These are phyloP conservation scores for Nannizziopsis arthrosporioides DNA, from an alignment of 2,329 filamentous ascomycete species.

Conservation along the genomic window DNA sequence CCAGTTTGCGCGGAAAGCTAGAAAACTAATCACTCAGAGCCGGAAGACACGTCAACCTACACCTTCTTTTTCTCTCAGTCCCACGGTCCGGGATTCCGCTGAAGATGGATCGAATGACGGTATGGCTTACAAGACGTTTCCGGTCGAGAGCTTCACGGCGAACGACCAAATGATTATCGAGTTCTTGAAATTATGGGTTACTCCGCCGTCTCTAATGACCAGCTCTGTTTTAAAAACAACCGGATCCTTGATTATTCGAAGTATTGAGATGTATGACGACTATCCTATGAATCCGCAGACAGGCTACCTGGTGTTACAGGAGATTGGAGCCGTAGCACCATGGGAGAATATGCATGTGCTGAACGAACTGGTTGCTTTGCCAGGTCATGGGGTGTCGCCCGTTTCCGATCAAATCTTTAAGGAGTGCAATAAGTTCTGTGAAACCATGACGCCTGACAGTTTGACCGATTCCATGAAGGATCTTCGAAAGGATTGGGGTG, in stretches of 20 bases:
- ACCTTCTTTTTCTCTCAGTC: constrained; percentile 32
- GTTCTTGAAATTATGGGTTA: constrained; percentile 44
- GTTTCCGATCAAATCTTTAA: constrained; percentile 23
- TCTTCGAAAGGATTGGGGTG: constrained; percentile 46
- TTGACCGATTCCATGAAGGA: constrained; percentile 46
- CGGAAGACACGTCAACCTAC: constrained; percentile 34
- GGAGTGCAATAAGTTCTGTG: constrained; percentile 22
- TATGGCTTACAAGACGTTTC: constrained; percentile 23
- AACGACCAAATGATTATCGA: constrained; percentile 44
- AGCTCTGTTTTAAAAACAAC: constrained; percentile 37
- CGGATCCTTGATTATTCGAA: constrained; percentile 45
- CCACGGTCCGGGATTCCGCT: constrained; percentile 22
- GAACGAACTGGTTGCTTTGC: constrained; percentile 43
- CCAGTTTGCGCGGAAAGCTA: constrained; percentile 36
- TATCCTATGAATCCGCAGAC: constrained; percentile 29
- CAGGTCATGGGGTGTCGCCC: constrained; percentile 30
- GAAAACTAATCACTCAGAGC: constrained; percentile 32
- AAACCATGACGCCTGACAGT: constrained; percentile 17
- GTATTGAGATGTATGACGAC: constrained; percentile 44
- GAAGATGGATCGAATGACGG: constrained; percentile 17
- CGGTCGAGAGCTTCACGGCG: constrained; percentile 35
- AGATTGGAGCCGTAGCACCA: constrained; percentile 49
- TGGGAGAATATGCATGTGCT: constrained; percentile 45
- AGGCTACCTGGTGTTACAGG: constrained; percentile 45
- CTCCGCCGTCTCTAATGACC: constrained; percentile 31